Evolutionary conservation across 148 eudicot species (phyloP).

Genomic region (Euryodendron excelsum): DNA sequence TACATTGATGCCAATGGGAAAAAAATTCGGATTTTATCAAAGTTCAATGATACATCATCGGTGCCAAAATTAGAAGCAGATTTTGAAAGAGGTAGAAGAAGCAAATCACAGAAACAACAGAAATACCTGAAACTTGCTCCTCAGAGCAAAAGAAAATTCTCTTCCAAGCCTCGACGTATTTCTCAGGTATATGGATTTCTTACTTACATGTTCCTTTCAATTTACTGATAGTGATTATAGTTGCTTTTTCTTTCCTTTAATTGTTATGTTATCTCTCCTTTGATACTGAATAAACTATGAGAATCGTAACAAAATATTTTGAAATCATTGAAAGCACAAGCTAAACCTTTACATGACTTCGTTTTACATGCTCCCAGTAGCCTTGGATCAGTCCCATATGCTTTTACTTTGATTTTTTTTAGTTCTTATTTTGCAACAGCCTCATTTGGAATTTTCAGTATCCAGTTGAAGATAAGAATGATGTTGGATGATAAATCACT

Average conservation of each 20-base stretch:
- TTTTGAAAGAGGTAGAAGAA: conserved; percentile 36
- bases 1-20: conserved; percentile 81
- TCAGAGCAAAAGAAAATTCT: conserved; percentile 31
- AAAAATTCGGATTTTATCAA: conserved; percentile 72
- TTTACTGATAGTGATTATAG: background rate
- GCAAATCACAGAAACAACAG: conserved; percentile 38
- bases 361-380: conserved; percentile 5
- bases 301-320: background rate
- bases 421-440: background rate
- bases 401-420: background rate
- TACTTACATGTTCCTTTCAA: conserved; percentile 1
- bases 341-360: background rate
- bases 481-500: background rate
- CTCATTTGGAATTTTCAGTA: background rate
- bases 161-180: conserved; percentile 22
- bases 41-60: conserved; percentile 37
- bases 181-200: conserved; percentile 32
- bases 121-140: conserved; percentile 36
- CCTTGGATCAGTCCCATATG: background rate
- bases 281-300: background rate
- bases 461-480: background rate
- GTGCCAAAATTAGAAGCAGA: conserved; percentile 27
- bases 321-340: background rate
- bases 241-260: background rate
- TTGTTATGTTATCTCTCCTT: background rate